Percentiles rank a stretch among this genome's conserved stretches.
phyloP scores from a whole-genome alignment of 2,329 filamentous ascomycete genomes.

The Lachnellula hyalina region DNA sequence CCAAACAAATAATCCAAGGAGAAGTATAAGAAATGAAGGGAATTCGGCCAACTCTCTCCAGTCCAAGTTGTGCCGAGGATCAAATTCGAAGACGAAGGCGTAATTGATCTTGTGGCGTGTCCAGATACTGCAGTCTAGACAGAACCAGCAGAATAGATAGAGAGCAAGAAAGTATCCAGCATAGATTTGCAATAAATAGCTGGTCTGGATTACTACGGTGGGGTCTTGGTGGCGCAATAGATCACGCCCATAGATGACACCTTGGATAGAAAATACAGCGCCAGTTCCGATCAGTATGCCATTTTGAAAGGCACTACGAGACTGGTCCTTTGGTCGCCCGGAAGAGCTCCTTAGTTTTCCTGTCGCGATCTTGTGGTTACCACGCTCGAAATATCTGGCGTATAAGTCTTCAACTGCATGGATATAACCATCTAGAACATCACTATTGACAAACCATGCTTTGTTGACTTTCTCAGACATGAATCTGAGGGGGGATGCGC shows the following conservation, averaged over 20 bases:
- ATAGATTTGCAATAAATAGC: constrained; percentile 81
- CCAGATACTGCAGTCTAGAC: constrained; percentile 80
- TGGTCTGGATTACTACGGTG: constrained; percentile 47
- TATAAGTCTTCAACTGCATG: constrained; percentile 84
- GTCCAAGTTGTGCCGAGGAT: constrained; percentile 77
- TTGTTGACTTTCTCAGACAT: constrained; percentile 89
- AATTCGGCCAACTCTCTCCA: constrained; percentile 87
- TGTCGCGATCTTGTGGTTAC: constrained; percentile 86
- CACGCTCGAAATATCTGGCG: constrained; percentile 87
- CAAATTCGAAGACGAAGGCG: constrained; percentile 93
- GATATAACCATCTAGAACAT: constrained; percentile 75
- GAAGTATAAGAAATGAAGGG: constrained; percentile 74
- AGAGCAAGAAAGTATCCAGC: constrained; percentile 85
- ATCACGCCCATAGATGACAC: constrained; percentile 53
- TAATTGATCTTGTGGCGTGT: constrained; percentile 85
- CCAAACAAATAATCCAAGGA: constrained; percentile 79
- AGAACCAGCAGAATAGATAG: constrained; percentile 77
- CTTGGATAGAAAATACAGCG: constrained; percentile 60
- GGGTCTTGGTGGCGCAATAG: constrained; percentile 47
- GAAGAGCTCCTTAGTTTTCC: constrained; percentile 76
- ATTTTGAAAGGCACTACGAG: constrained; percentile 53
- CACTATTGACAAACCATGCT: constrained; percentile 86
- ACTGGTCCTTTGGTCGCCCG: constrained; percentile 51
- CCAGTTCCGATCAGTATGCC: constrained; percentile 65
- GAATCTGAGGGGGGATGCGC: constrained; percentile 72